phyloP scores from a whole-genome alignment of 2,329 filamentous ascomycete species.

The Botrytis hyacinthi region DNA sequence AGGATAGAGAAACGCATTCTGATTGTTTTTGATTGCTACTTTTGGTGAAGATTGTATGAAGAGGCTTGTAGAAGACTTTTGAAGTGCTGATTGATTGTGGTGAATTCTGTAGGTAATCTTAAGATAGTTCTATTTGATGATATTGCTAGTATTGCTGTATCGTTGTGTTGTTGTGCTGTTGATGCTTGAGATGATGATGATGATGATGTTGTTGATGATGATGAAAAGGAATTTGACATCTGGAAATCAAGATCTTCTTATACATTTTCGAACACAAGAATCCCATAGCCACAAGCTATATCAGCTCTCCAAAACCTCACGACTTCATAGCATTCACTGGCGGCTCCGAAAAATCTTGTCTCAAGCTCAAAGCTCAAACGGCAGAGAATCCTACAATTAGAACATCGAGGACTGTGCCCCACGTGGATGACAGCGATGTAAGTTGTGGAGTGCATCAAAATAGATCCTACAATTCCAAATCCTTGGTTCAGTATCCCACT shows the following conservation, averaged over 20 bases:
- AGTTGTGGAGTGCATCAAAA: slow-evolving; percentile 1
- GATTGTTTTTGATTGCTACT: background rate
- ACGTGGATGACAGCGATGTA: slow-evolving; percentile 5
- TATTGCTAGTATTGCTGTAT: background rate
- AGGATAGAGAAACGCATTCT: slow-evolving; percentile 17
- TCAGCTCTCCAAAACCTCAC: background rate
- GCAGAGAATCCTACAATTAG: slow-evolving; percentile 4
- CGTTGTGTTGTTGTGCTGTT: background rate
- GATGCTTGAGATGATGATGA: background rate
- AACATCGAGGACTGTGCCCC: background rate
- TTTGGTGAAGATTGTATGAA: background rate
- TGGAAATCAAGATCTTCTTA: slow-evolving; percentile 1
- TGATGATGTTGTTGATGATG: slow-evolving; percentile 1
- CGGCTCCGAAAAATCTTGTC: background rate
- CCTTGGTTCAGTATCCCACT: background rate
- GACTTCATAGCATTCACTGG: background rate
- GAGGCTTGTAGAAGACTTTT: background rate
- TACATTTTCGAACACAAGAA: background rate
- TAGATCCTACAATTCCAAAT: slow-evolving; percentile 7
- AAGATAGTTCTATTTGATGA: background rate
- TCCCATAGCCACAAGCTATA: background rate
- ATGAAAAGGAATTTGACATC: background rate
- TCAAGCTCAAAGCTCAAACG: background rate
- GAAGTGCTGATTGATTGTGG: background rate
- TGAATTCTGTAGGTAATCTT: background rate